Evolutionary conservation across 2,329 filamentous ascomycete species (phyloP).

Genomic region (Ophiostoma perfectum): DNA sequence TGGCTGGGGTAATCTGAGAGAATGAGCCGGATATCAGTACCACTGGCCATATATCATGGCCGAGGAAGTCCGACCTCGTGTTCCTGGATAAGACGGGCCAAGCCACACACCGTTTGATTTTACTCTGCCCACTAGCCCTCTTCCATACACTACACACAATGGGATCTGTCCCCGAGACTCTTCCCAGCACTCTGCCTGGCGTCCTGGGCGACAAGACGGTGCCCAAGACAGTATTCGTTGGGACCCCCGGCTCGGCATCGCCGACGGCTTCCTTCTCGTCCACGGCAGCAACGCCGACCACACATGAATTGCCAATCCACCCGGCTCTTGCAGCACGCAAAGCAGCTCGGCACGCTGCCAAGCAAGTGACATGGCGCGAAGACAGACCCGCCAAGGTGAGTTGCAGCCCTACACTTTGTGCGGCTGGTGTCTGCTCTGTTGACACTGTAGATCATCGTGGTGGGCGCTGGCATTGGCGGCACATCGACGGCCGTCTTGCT

Average conservation of each 20-base stretch:
- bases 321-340: slow-evolving; percentile 1
- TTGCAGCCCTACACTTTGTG: neutral
- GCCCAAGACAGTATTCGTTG: neutral
- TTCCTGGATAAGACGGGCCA: too few relatives aligned
- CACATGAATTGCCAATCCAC: neutral
- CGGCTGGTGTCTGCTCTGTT: neutral
- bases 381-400: neutral
- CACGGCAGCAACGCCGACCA: neutral
- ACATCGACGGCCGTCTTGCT: neutral
- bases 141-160: neutral
- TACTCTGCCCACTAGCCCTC: too few relatives aligned
- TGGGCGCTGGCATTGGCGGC: neutral
- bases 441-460: neutral
- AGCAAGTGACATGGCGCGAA: slow-evolving; percentile 4
- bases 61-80: neutral
- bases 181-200: neutral
- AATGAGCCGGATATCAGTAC: slow-evolving; percentile 2
- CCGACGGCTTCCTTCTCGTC: neutral
- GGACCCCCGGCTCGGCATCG: neutral
- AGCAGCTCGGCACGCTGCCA: neutral
- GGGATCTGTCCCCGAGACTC: slow-evolving; percentile 2
- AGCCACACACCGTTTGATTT: neutral
- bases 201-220: neutral
- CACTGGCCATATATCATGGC: neutral
- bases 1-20: neutral